These are phyloP conservation scores for Prunus mume DNA, from an alignment of 306 rosid species.

Conservation along the genomic window DNA sequence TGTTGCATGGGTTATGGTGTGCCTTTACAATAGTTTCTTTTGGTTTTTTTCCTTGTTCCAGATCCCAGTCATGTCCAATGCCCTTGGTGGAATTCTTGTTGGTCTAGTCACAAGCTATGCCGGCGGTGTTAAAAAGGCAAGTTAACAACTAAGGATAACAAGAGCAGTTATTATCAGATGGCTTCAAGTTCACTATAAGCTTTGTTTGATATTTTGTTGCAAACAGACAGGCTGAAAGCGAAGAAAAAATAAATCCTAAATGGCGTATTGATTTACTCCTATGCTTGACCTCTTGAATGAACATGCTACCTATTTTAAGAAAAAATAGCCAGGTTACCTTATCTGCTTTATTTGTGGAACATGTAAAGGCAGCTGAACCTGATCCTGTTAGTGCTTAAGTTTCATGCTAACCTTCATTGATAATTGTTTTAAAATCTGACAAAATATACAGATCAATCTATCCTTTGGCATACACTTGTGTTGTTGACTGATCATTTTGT, in stretches of 20 bases:
- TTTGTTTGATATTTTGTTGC: not conserved
- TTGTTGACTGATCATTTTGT: slow-evolving; percentile 11
- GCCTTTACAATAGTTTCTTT: slow-evolving; percentile 11
- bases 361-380: not conserved
- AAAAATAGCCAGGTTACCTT: not conserved
- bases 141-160: slow-evolving; percentile 25
- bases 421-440: not conserved
- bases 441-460: not conserved
- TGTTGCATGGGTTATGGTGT: not conserved
- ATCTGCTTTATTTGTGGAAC: not conserved
- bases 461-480: not conserved
- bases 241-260: slow-evolving; percentile 6
- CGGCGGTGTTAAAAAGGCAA: slow-evolving; percentile 97
- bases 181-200: slow-evolving; percentile 1
- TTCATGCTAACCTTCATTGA: not conserved
- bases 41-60: slow-evolving; percentile 30
- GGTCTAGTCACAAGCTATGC: slow-evolving; percentile 87
- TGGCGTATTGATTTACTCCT: not conserved
- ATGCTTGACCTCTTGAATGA: not conserved
- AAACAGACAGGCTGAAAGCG: slow-evolving; percentile 8
- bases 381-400: not conserved
- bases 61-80: slow-evolving; percentile 81
- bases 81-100: slow-evolving; percentile 96
- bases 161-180: slow-evolving; percentile 5
- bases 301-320: not conserved